Base-by-base conservation (phyloP, 208 protist genomes). In the Acanthamoeba castellanii region DNA sequence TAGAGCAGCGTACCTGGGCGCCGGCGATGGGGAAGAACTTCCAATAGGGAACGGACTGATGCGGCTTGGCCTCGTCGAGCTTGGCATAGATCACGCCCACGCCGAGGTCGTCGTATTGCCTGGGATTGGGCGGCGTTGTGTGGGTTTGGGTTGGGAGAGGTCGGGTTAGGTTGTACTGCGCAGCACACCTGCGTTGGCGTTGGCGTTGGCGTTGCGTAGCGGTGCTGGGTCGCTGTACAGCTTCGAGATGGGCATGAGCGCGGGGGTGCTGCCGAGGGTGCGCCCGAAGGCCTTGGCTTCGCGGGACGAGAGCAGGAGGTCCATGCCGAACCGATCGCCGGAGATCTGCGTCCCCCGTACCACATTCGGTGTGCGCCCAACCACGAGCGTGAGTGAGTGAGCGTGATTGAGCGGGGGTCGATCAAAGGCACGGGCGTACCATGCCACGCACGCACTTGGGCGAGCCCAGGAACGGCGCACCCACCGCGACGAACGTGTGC, bases 401-500 rank as follows among this genome's bases (percentile, higher is more conserved):
- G n/a, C n/a, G 20, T 47, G 42, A 11, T 20, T 11, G 50, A 1
- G 50, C 50, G 50, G 50, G 50, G 14, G 50, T 18, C 37, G 37
- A 42, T 42, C 16, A 88, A 30, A 88, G 8, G 34, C 16, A 16
- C 7, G 14, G 3, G n/a, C 34, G 47, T 34, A 88, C 81, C 81
- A 88, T 88, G 81, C 91, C 70, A 84, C 91, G 91, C 30, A 76
- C 52, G 52, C 50, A 64, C 52, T 94, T 94, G 91, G 91, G 66
- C 32, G 59, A 50, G 14, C 91, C 91, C 30, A 94, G 18, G 52
- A 55, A 94, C 4, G 91, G 91, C 13, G 91, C 91, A 0, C 91
- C 91, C 27, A 94, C 81, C 25, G 91, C 91, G 0, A 94, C 66
- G 22, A 94, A 94, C n/a, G 91, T 94, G 91, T 94, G 91, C 30